Evolutionary conservation across 352 stramenopile species (phyloP), one percentile per base, ranked within the genome.

Genomic region (Phytophthora idaei): DNA sequence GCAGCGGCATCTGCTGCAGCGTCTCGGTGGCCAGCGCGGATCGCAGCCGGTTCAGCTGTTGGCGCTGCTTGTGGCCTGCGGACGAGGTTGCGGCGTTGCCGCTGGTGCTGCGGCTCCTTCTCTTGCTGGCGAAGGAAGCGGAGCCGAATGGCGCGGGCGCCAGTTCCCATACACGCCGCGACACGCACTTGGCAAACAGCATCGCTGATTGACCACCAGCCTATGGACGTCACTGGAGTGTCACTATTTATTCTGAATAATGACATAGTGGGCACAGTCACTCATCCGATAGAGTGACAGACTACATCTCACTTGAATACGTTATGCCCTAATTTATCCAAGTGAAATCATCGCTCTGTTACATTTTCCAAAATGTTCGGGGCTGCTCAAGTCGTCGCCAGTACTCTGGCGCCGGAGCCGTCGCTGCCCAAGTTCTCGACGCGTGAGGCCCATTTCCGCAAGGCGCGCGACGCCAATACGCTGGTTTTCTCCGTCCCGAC

Each of bases 401-500:
- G 34, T 49, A n/a, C 49, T 12, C 14, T 21, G 41, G 42, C 47
- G 4, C 45, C 45, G n/a, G 56, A 69, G 59, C 55, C 44, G 4
- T 41, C 59, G 28, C 69, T 92, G 57, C 81, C 85, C 31, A 45
- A 55, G 31, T 92, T 93, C 71, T 81, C 71, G 28, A 77, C 69
- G 45, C 65, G 67, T 37, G 85, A 93, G 60, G 56, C 66, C 61
- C 73, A 71, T 34, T 66, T 89, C 34, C 61, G 69, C 46, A 93
- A 93, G 64, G 67, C 77, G 0, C 67, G 78, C 39, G 78, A 88
- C 69, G 61, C 74, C 56, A 93, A 92, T 60, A 69, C 60, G 27
- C 49, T 92, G 41, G 41, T 81, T 8, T 90, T 90, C 69, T 76
- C 65, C 4, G 61, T 90, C 0, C 80, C 80, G 9, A 37, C 64